Base-by-base conservation (phyloP, 164 flowering plant species). In the Umbilicus rupestris region DNA sequence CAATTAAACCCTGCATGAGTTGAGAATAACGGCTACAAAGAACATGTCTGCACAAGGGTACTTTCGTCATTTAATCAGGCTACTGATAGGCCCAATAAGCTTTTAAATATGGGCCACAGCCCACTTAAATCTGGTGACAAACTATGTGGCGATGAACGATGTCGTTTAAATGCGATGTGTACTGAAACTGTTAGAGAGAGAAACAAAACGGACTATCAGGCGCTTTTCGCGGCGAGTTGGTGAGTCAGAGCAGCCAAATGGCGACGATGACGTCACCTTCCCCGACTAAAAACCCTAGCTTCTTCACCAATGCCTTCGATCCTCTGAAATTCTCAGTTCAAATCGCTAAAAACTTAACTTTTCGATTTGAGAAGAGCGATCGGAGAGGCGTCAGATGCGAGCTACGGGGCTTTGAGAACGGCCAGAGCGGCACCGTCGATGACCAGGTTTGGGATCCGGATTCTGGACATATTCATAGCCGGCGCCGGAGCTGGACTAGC, bases 401-500 rank as follows among this genome's bases (percentile, higher is more conserved):
- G 60, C 19, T 55, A 22, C 33, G 31, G 17, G 15, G 31, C 60
- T 11, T 33, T 19, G 33, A 55, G 60, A 55, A 55, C 60, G 60
- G 19, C 60, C 60, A 55, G 31, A 29, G 16, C 60, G 31, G 60
- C 19, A 12, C 14, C 7, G 60, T 28, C 15, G 19, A 28, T 55
- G 60, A 55, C 33, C 16, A 19, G 15, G 19, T 4, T 15, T 28
- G 31, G 60, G 60, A 55, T 11, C 11, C 31, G 19, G 60, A 55
- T 4, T 14, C 60, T 17, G 60, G 33, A 28, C 33, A 55, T 19
- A 55, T 55, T 55, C n/a, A 26, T 28, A 55, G 19, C 35, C 60
- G 60, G n/a, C 31, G 60, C 11, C 31, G 60, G 60, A 55, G 60
- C 60, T 55, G 60, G 60, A 55, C 33, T 28, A 55, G 60, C 33